Evolutionary conservation across 1,284 basidiomycete genomes (phyloP), one percentile per base, ranked within the genome.

Genomic region (Limonomyces culmigenus): DNA sequence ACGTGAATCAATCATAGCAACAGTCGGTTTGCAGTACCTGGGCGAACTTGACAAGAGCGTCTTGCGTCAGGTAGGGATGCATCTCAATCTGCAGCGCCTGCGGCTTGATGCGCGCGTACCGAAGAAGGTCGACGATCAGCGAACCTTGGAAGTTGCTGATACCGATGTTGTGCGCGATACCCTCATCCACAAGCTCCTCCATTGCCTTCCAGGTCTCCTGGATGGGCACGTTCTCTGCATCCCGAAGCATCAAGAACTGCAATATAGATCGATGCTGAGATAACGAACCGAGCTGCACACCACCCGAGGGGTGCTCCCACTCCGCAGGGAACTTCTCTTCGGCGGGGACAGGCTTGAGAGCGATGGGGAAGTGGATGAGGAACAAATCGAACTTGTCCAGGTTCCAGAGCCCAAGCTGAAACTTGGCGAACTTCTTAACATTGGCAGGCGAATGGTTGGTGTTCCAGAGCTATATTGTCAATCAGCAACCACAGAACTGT

Each of bases 341-440:
- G 25, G 77, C 78, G 48, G 83, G 76, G 36, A 87, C 77, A 46
- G 85, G 84, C 52, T 74, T 50, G 42, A 87, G 60, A 25, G 81
- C 56, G 42, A 86, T 63, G 15, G 84, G 84, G 65, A 87, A 86
- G 52, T 87, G 84, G 34, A 87, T 60, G 34, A 80, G 58, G 62
- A 69, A 80, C 35, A 83, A 59, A 48, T 83, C 77, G 50, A 84
- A 83, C 56, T 83, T 81, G 32, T 78, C 75, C 37, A 86, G 59
- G 15, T 79, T 79, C 84, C 84, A 87, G 44, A 70, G 63, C 3
- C 55, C 55, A 20, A 87, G 70, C 47, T 85, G 81, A 55, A 66
- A 61, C 51, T 66, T 67, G 30, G 67, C 56, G 6, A 67, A 47
- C 29, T 58, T 49, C 49, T 67, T 65, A 45, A 77, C 77, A 49